Percentiles rank a stretch among this genome's conserved stretches.
These are phyloP conservation scores for Aspergillus bombycis DNA, from an alignment of 2,329 filamentous ascomycete species.

Conservation along the genomic window DNA sequence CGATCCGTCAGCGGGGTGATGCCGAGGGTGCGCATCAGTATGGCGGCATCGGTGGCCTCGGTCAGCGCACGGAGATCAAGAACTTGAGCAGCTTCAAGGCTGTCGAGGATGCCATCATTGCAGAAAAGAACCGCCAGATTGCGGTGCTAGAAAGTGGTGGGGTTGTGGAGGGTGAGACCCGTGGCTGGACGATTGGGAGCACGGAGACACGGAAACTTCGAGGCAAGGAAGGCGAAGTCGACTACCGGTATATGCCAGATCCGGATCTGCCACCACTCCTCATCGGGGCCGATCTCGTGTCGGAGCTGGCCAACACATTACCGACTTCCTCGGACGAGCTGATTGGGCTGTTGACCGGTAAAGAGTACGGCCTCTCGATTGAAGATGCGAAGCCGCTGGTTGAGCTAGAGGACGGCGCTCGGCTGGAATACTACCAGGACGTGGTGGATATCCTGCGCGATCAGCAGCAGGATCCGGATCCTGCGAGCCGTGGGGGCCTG, in stretches of 20 bases:
- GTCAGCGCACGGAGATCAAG: constrained; percentile 94
- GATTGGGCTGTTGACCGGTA: constrained; percentile 62
- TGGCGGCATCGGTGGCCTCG: constrained; percentile 65
- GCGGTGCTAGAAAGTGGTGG: constrained; percentile 74
- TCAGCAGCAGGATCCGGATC: constrained; percentile 29
- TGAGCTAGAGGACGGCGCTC: constrained; percentile 73
- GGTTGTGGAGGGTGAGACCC: constrained; percentile 78
- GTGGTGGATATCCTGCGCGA: constrained; percentile 43
- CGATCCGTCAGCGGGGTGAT: constrained; percentile 67
- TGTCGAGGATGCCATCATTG: constrained; percentile 90
- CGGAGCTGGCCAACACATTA: constrained; percentile 64
- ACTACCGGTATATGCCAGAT: constrained; percentile 98
- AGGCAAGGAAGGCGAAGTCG: constrained; percentile 94
- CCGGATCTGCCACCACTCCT: constrained; percentile 82
- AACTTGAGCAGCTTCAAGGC: constrained; percentile 94
- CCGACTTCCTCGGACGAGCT: constrained; percentile 74
- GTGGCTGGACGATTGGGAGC: constrained; percentile 86
- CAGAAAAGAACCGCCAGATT: constrained; percentile 89
- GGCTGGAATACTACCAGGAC: constrained; percentile 74
- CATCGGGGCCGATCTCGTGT: constrained; percentile 71
- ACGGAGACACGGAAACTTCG: constrained; percentile 79
- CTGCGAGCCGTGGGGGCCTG: constrained; percentile 35
- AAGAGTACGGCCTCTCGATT: constrained; percentile 67
- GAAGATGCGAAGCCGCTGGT: constrained; percentile 85
- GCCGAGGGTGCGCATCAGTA: constrained; percentile 52